phyloP scores from a whole-genome alignment of 371 early-diverging fungal genomes.

The Batkoa obscura region DNA sequence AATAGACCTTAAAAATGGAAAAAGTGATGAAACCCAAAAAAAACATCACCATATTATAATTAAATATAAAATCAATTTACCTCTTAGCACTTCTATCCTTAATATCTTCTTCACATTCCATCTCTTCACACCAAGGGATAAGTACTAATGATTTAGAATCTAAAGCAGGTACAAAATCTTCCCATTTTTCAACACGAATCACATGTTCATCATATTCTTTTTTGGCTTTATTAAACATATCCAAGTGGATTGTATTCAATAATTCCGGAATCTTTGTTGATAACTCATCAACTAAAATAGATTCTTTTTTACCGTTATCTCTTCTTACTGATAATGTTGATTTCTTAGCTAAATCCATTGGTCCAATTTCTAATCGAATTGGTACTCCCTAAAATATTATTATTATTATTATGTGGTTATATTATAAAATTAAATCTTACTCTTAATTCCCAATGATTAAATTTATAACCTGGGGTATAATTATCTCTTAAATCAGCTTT shows the following conservation, averaged over 20 bases:
- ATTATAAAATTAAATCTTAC: slow-evolving; percentile 13
- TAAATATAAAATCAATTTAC: too few species aligned
- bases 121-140: slow-evolving; percentile 94
- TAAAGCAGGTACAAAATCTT: slow-evolving; percentile 80
- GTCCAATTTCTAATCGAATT: slow-evolving; percentile 95
- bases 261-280: slow-evolving; percentile 32
- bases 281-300: slow-evolving; percentile 44
- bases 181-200: slow-evolving; percentile 62
- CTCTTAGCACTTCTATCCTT: slow-evolving; percentile 69
- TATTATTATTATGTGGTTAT: too few species aligned
- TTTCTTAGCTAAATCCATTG: slow-evolving; percentile 80
- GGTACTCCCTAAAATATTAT: slow-evolving; percentile 97
- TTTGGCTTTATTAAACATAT: slow-evolving; percentile 86
- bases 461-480: slow-evolving; percentile 97
- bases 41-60: too few species aligned
- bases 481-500: slow-evolving; percentile 82
- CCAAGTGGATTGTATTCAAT: slow-evolving; percentile 74
- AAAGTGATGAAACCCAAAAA: too few species aligned
- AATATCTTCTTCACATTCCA: slow-evolving; percentile 91
- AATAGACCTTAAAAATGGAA: too few species aligned
- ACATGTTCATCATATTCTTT: slow-evolving; percentile 56
- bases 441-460: slow-evolving; percentile 98
- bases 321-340: slow-evolving; percentile 76
- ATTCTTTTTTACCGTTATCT: slow-evolving; percentile 52
- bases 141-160: slow-evolving; percentile 76